Conservation (phyloP, 1,284 basidiomycete genomes). For the Lentinula novae-zelandiae region DNA sequence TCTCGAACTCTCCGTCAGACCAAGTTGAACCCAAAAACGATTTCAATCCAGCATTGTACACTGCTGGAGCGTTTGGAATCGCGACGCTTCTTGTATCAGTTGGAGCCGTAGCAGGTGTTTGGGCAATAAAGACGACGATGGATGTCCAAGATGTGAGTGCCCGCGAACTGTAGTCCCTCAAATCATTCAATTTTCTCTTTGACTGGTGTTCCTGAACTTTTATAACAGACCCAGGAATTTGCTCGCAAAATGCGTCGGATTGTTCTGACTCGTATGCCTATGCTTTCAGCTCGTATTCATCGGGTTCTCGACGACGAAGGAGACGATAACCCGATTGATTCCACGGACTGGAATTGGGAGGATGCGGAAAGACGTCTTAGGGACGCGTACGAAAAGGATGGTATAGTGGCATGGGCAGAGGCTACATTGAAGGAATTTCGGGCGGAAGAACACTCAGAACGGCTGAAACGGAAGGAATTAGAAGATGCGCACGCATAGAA, state of each 20-base stretch:
- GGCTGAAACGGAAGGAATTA: slow-evolving; percentile 27
- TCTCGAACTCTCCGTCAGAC: neutral
- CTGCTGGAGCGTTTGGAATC: slow-evolving; percentile 37
- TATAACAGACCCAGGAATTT: slow-evolving; percentile 50
- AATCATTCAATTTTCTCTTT: neutral
- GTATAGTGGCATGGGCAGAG: slow-evolving; percentile 49
- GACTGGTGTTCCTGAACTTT: neutral
- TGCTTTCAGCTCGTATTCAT: slow-evolving; percentile 48
- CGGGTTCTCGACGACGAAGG: slow-evolving; percentile 26
- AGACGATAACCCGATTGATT: neutral
- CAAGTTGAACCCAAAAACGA: slow-evolving; percentile 25
- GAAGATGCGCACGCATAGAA: neutral
- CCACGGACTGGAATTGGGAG: slow-evolving; percentile 41
- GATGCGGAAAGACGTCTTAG: slow-evolving; percentile 48
- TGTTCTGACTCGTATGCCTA: slow-evolving; percentile 42
- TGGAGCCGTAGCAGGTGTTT: slow-evolving; percentile 25
- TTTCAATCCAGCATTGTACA: slow-evolving; percentile 30
- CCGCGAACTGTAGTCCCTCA: neutral
- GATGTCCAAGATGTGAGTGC: slow-evolving; percentile 31
- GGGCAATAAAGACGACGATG: slow-evolving; percentile 29
- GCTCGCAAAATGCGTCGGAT: slow-evolving; percentile 44
- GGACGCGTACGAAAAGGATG: slow-evolving; percentile 52
- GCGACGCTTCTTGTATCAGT: slow-evolving; percentile 34
- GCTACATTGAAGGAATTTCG: slow-evolving; percentile 50
- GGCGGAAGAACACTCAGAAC: slow-evolving; percentile 45